Base-by-base conservation (phyloP, 2,329 filamentous ascomycete species). In the Laburnicola sp. region DNA sequence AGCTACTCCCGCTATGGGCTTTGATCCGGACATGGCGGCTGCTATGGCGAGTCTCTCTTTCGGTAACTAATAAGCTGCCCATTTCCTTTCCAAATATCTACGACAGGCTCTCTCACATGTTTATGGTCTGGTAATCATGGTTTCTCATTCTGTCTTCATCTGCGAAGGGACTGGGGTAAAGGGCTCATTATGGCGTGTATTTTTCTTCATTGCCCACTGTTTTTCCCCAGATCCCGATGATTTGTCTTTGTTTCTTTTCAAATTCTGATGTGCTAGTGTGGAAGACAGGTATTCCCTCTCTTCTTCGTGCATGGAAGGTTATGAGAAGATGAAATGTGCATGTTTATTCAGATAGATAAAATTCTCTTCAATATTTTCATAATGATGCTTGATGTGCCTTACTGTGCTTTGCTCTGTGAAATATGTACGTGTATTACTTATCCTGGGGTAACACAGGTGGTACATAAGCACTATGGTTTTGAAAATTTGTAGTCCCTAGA, bases 141-240 rank as follows among this genome's bases (percentile, higher is more conserved):
- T 6, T 28, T 34, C 6, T 21, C 28, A 16, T 16, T 16, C 16
- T 16, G 16, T 16, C 16, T 16, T 16, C 16, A 16, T 16, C 16
- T 16, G 16, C 16, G 16, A 16, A 3, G 41, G 22, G 28, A n/a
- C 21, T 34, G 16, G 41, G 41, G 34, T 32, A 23, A 30, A 21
- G 6, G 16, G 16, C 16, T 16, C 16, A 16, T 16, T 16, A 16
- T 16, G 16, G 16, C 16, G 16, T 16, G 16, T 16, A 16, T 32
- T 49, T 46, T 48, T 57, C 41, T 39, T 10, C 40, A 51, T 6
- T 44, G 8, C 31, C 45, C 51, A 27, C 34, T 27, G 30, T 45
- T 26, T 25, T 53, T 37, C 21, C 23, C 40, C 47, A 48, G 48
- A 45, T 40, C 48, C 11, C 42, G 32, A 35, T 51, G 7, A 42